phyloP scores from a whole-genome alignment of 1,284 basidiomycete species.

The Puccinia horiana region DNA sequence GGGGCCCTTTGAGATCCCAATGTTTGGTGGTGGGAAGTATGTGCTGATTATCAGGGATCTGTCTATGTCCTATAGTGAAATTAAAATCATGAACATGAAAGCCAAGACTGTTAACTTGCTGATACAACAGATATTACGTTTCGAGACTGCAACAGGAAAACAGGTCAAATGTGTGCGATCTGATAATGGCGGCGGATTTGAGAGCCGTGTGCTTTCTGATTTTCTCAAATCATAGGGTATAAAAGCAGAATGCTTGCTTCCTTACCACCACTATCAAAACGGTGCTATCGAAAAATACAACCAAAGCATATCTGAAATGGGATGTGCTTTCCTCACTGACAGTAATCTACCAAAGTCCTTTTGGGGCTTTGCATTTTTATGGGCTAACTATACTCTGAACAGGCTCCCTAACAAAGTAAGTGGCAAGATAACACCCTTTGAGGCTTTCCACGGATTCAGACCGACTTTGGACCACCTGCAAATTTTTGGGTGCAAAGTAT shows the following conservation, averaged over 20 bases:
- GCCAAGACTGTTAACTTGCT: neutral
- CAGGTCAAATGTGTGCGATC: conserved; percentile 10
- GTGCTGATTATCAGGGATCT: conserved; percentile 6
- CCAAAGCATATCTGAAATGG: neutral
- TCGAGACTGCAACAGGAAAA: conserved; percentile 14
- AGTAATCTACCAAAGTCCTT: neutral
- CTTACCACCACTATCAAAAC: conserved; percentile 20
- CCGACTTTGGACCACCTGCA: neutral
- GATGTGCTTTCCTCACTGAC: neutral
- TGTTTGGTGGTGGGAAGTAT: neutral
- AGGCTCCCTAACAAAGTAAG: neutral
- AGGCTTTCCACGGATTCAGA: neutral
- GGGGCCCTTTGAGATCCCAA: conserved; percentile 17
- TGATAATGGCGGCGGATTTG: conserved; percentile 30
- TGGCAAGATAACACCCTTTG: neutral
- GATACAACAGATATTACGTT: neutral
- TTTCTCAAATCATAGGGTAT: neutral
- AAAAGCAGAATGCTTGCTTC: neutral
- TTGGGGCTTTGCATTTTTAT: conserved; percentile 19
- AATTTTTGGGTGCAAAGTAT: conserved; percentile 1
- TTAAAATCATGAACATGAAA: neutral
- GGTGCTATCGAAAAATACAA: conserved; percentile 1
- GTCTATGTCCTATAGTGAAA: neutral
- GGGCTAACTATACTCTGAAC: conserved; percentile 14
- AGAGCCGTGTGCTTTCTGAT: neutral